Evolutionary conservation across 768 basidiomycete species (phyloP).

Genomic region (Calocybe cyanea): DNA sequence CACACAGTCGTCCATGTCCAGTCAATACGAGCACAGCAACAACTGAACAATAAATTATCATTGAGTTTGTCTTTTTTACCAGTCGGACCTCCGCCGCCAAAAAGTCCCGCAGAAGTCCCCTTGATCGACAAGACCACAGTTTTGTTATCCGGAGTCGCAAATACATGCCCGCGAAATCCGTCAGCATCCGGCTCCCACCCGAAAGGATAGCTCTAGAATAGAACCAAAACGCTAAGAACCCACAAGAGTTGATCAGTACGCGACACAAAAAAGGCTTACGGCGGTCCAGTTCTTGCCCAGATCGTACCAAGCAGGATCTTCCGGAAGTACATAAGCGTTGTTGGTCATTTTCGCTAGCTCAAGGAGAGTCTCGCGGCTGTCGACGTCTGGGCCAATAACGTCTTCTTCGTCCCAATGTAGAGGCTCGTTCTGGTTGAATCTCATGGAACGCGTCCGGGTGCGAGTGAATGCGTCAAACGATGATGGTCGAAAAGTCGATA

Average conservation of each 20-base stretch:
- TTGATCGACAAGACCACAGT: constrained; percentile 90
- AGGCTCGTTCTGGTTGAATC: constrained; percentile 39
- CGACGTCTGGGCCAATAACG: constrained; percentile 70
- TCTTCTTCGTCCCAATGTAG: constrained; percentile 75
- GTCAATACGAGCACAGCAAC: constrained; percentile 90
- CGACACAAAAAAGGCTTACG: constrained; percentile 24
- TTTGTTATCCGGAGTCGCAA: constrained; percentile 76
- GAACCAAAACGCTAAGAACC: too few species aligned
- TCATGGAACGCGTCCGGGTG: constrained; percentile 42
- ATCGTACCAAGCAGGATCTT: constrained; percentile 74
- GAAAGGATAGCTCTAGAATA: constrained; percentile 75
- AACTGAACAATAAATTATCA: constrained; percentile 90
- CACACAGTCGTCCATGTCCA: constrained; percentile 96
- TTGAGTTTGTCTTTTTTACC: constrained; percentile 88
- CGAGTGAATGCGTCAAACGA: constrained; percentile 41
- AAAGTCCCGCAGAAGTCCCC: constrained; percentile 79
- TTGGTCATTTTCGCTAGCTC: constrained; percentile 93
- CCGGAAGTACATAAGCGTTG: constrained; percentile 76
- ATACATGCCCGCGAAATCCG: constrained; percentile 89
- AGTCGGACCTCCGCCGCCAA: constrained; percentile 81
- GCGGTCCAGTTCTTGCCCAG: constrained; percentile 62
- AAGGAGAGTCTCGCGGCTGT: constrained; percentile 69
- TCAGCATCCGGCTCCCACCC: constrained; percentile 91
- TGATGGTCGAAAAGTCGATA: constrained; percentile 40
- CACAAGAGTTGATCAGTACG: constrained; percentile 5